Conservation (phyloP, 1,139 yeast species). For the Yamadazyma atlantica region DNA sequence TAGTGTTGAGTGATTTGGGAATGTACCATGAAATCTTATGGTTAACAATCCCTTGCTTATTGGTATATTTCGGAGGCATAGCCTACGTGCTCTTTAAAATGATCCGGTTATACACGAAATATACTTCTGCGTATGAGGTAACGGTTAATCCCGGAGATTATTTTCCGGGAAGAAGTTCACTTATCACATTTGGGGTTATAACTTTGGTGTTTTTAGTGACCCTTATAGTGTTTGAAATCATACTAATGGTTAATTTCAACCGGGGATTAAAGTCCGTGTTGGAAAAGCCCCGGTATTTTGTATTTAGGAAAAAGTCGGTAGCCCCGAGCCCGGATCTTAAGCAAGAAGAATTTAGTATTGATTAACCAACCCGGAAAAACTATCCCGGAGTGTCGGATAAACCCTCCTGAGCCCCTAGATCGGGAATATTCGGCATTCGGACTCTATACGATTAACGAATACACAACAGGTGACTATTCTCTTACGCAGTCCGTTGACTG, state of each 20-base stretch:
- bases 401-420: too few relatives aligned
- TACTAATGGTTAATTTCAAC: conserved; percentile 38
- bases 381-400: too few relatives aligned
- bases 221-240: conserved; percentile 37
- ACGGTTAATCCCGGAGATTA: conserved; percentile 32
- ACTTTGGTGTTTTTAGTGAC: conserved; percentile 40
- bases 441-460: neutral
- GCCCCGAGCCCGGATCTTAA: neutral
- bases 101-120: conserved; percentile 47
- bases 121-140: conserved; percentile 28
- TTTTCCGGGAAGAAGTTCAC: conserved; percentile 48
- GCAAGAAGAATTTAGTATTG: conserved; percentile 6
- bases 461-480: neutral
- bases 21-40: conserved; percentile 35
- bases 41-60: conserved; percentile 30
- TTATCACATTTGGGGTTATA: conserved; percentile 48
- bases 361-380: conserved; percentile 4
- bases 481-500: neutral
- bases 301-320: conserved; percentile 14
- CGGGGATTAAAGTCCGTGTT: conserved; percentile 39
- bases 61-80: conserved; percentile 40
- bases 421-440: too few relatives aligned
- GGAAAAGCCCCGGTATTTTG: conserved; percentile 15
- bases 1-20: conserved; percentile 38
- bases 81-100: conserved; percentile 53